Evolutionary conservation across 176 grass and related monocot species (phyloP).

Genomic region (Leersia perrieri): DNA sequence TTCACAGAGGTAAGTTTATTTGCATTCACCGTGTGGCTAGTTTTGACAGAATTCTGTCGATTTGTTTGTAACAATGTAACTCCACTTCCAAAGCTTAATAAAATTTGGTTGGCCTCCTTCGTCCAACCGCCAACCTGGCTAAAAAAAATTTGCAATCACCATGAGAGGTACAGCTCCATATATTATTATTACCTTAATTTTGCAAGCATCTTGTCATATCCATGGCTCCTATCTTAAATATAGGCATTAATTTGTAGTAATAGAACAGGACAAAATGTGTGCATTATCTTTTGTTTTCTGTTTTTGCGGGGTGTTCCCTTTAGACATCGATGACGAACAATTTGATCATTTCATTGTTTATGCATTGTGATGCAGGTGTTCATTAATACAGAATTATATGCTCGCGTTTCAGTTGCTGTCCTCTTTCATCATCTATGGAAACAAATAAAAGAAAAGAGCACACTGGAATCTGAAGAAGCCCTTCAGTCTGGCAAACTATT

Average conservation of each 20-base stretch:
- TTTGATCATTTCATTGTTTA: constrained; percentile 25
- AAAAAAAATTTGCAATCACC: constrained; percentile 8
- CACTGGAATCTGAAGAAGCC: constrained; percentile 43
- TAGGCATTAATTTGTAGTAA: neutral
- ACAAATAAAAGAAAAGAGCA: constrained; percentile 34
- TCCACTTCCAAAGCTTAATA: too few relatives aligned
- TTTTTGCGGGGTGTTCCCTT: neutral
- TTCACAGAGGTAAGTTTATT: constrained; percentile 78
- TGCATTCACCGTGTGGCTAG: too few relatives aligned
- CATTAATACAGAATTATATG: constrained; percentile 94
- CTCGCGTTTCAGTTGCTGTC: constrained; percentile 83
- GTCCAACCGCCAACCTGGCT: too few relatives aligned
- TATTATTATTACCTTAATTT: neutral
- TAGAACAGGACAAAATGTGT: neutral
- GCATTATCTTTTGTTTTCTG: neutral
- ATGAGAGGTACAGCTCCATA: constrained; percentile 5
- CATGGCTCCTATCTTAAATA: neutral
- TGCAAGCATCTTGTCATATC: neutral
- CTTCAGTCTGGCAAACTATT: constrained; percentile 71
- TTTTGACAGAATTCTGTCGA: too few relatives aligned
- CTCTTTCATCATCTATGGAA: constrained; percentile 67
- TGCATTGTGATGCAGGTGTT: constrained; percentile 64
- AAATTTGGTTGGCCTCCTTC: too few relatives aligned
- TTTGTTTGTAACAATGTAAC: too few relatives aligned
- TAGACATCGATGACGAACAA: neutral